Evolutionary conservation across 1,284 basidiomycete species (phyloP).

Genomic region (Cerrena zonata): DNA sequence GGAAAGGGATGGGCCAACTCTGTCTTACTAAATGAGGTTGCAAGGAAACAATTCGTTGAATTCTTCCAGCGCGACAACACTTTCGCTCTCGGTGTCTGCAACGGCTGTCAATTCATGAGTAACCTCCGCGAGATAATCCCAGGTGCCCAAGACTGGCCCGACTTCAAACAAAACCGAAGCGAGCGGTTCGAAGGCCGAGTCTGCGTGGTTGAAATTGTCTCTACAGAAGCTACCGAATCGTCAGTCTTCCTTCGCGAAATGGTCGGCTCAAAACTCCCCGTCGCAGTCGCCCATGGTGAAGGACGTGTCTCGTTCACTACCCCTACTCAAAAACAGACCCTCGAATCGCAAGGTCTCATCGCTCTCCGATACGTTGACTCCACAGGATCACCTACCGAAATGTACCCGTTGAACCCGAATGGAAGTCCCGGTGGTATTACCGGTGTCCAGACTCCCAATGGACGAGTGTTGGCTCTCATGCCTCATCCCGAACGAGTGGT

Average conservation of each 20-base stretch:
- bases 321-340: slow-evolving; percentile 33
- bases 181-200: slow-evolving; percentile 90
- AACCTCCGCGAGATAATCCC: slow-evolving; percentile 85
- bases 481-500: slow-evolving; percentile 87
- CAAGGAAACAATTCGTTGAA: slow-evolving; percentile 67
- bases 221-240: slow-evolving; percentile 44
- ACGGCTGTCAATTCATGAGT: slow-evolving; percentile 95
- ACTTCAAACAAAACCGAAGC: slow-evolving; percentile 84
- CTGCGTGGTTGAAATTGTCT: slow-evolving; percentile 72
- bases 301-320: slow-evolving; percentile 73
- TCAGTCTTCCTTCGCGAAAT: slow-evolving; percentile 88
- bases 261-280: slow-evolving; percentile 81
- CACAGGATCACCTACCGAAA: slow-evolving; percentile 57
- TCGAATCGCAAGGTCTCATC: slow-evolving; percentile 51
- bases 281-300: slow-evolving; percentile 95
- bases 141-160: slow-evolving; percentile 82
- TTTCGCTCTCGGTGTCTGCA: slow-evolving; percentile 93
- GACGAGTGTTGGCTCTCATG: slow-evolving; percentile 91
- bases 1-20: slow-evolving; percentile 98
- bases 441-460: slow-evolving; percentile 80
- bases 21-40: slow-evolving; percentile 73
- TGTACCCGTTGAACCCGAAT: slow-evolving; percentile 94
- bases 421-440: slow-evolving; percentile 84
- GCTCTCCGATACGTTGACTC: slow-evolving; percentile 78
- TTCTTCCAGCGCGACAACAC: slow-evolving; percentile 82